Percentiles rank a stretch among this genome's conserved stretches.
Conservation (phyloP, 179 eudicot genomes). For the Vitellaria paradoxa region DNA sequence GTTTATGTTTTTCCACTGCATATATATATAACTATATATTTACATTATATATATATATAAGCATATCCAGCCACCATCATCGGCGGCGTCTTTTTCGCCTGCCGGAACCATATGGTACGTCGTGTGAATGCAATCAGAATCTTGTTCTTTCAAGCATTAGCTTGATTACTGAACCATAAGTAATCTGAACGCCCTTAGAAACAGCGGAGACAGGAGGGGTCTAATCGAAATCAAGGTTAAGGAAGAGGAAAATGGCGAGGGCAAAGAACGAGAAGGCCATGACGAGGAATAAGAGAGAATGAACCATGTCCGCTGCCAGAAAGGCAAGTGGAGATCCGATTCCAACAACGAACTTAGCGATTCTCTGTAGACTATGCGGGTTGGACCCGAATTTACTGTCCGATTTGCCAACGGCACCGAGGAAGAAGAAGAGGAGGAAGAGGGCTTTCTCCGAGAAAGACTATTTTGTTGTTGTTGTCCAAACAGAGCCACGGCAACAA, state of each 20-base stretch:
- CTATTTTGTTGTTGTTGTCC: constrained; percentile 25
- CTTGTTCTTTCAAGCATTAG: constrained; percentile 90
- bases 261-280: constrained; percentile 77
- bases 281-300: constrained; percentile 40
- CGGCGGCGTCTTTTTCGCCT: no score
- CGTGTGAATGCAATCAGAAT: constrained; percentile 84
- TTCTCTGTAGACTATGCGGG: constrained; percentile 41
- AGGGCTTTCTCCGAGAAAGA: constrained; percentile 43
- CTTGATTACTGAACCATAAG: constrained; percentile 89
- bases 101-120: constrained; percentile 97
- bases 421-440: constrained; percentile 22
- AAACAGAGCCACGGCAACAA: constrained; percentile 57
- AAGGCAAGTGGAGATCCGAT: constrained; percentile 43
- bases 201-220: constrained; percentile 55
- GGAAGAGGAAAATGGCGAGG: constrained; percentile 61
- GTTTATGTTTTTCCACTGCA: no score
- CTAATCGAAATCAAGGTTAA: constrained; percentile 65
- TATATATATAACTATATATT: no score
- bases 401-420: constrained; percentile 1
- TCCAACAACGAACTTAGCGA: constrained; percentile 21
- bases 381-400: constrained; percentile 21
- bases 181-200: constrained; percentile 44
- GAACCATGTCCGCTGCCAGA: constrained; percentile 85
- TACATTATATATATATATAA: no score
- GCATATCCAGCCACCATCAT: no score